These are phyloP conservation scores for Cryptococcus jaspeensis DNA, from an alignment of 1,284 basidiomycete species.

Conservation along the genomic window DNA sequence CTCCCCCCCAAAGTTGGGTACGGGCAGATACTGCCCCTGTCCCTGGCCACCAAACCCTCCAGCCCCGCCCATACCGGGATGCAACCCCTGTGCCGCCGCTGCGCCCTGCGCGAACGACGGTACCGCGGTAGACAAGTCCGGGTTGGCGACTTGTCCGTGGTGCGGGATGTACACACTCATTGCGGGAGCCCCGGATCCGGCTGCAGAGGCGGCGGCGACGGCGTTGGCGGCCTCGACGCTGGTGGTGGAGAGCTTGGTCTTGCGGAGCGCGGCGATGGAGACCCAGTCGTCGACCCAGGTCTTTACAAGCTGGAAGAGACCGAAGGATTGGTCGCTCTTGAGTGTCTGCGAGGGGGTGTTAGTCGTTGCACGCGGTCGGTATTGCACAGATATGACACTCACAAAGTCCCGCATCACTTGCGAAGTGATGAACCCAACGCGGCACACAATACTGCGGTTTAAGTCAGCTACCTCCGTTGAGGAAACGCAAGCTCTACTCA, in stretches of 20 bases:
- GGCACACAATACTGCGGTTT: conserved; percentile 25
- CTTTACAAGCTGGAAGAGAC: conserved; percentile 46
- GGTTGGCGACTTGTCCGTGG: not conserved
- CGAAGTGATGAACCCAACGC: conserved; percentile 37
- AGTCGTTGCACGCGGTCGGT: not conserved
- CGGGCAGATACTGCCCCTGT: not conserved
- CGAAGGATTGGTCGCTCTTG: conserved; percentile 38
- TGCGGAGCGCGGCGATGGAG: conserved; percentile 31
- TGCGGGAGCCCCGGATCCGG: not conserved
- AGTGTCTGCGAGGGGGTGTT: conserved; percentile 25
- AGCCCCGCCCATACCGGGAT: not conserved
- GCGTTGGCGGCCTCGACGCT: conserved; percentile 2
- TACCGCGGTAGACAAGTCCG: conserved; percentile 3
- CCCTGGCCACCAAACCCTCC: not conserved
- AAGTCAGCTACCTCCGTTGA: not conserved
- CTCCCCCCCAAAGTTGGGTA: not conserved
- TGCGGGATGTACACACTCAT: conserved; percentile 5
- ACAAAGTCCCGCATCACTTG: conserved; percentile 44
- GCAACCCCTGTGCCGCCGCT: not conserved
- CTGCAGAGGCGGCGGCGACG: not conserved
- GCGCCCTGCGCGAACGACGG: not conserved
- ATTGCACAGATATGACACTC: not conserved
- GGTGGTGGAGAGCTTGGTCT: conserved; percentile 22
- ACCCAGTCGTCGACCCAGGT: conserved; percentile 48
- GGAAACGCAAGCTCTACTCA: not conserved